Evolutionary conservation across 2,329 filamentous ascomycete genomes (phyloP), one percentile per base, ranked within the genome.

Genomic region (Huntiella omanensis): DNA sequence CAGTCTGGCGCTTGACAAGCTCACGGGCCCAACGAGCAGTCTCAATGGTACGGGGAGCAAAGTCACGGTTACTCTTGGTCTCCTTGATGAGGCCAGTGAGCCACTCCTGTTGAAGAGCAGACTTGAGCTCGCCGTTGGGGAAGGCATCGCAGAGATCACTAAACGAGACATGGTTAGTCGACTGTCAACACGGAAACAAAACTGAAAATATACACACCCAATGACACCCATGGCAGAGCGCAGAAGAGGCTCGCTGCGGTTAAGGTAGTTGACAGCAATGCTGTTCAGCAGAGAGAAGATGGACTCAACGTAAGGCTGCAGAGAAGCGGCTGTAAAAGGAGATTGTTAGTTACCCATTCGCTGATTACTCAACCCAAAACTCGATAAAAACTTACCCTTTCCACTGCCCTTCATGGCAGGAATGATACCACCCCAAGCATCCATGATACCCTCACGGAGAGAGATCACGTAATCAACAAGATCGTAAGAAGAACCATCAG

Each of bases 401-500:
- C 68, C 68, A 57, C 80, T 83, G 44, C 71, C 65, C 69, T 91
- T 93, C 80, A 96, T 86, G 45, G 91, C 86, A 60, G 88, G 78
- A 58, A 98, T 86, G 54, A 94, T 91, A 54, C 91, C 91, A 56
- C 87, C 86, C 87, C 92, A 98, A 33, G 91, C 91, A 69, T 98
- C 91, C 80, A 96, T 94, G 54, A 98, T 96, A 55, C 88, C 91
- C 60, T 98, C 92, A 46, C 91, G 80, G 42, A 98, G 73, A 15
- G 87, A 94, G 53, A 93, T 76, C 55, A 98, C 80, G 60, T 98
- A 98, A 63, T 96, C 88, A 49, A 87, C 80, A 82, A 96, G 93
- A 64, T 98, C 91, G 55, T 87, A 91, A 43, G 82, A 83, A 43
- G 82, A 83, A 49, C 82, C 79, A 54, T 95, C 86, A 22, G 77